phyloP scores from a whole-genome alignment of 441 rosid species.

The Biscutella laevigata region DNA sequence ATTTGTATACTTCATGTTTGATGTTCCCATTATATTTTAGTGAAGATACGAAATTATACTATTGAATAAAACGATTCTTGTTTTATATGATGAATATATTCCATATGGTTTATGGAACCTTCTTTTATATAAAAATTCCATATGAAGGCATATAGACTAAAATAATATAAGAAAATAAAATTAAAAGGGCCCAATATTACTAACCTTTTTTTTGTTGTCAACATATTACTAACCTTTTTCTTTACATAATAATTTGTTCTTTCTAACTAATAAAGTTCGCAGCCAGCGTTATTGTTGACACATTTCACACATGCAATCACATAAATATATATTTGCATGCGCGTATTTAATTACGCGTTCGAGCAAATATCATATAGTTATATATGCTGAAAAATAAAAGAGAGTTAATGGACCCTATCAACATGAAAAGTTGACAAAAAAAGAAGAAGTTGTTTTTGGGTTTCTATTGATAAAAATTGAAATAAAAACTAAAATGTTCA shows the following conservation, averaged over 20 bases:
- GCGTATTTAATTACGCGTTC: too few species aligned
- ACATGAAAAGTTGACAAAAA: too few species aligned
- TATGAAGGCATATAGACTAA: not conserved
- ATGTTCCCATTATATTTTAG: not conserved
- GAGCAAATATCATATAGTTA: too few species aligned
- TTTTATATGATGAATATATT: too few species aligned
- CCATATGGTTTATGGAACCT: too few species aligned
- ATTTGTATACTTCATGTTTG: not conserved
- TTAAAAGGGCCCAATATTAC: not conserved
- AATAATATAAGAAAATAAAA: not conserved
- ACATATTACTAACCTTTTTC: not conserved
- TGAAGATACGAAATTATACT: not conserved
- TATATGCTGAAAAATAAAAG: too few species aligned
- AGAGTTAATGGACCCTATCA: too few species aligned
- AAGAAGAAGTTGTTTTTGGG: too few species aligned
- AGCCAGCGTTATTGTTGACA: conserved; percentile 17
- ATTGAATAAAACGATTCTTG: not conserved
- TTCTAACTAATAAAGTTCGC: conserved; percentile 22
- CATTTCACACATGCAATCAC: conserved; percentile 27
- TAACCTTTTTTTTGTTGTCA: not conserved
- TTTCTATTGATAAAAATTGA: too few species aligned
- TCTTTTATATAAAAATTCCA: too few species aligned
- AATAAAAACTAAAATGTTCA: too few species aligned
- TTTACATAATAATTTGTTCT: conserved; percentile 12
- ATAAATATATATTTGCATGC: too few species aligned